Evolutionary conservation across 1,139 yeast genomes (phyloP).

Genomic region (Debaryomyces udenii): DNA sequence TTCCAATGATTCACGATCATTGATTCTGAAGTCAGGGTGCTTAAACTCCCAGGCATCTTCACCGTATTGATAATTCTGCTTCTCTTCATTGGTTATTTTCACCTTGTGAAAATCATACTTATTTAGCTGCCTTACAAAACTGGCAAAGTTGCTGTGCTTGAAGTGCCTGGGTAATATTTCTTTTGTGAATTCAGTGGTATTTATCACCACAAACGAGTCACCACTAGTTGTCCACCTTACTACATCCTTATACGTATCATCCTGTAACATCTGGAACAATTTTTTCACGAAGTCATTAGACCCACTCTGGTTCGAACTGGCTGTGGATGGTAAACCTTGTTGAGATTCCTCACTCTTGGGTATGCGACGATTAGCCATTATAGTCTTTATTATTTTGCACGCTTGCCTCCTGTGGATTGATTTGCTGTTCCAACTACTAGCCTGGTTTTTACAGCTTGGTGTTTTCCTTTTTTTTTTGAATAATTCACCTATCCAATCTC

Average conservation of each 20-base stretch:
- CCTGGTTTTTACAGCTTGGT: too few species aligned
- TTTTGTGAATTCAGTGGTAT: constrained; percentile 87
- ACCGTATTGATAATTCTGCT: constrained; percentile 59
- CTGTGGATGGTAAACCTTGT: constrained; percentile 19
- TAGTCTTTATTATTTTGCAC: too few species aligned
- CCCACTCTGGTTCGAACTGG: constrained; percentile 43
- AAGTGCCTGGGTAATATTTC: constrained; percentile 86
- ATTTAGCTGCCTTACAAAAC: constrained; percentile 91
- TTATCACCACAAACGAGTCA: constrained; percentile 84
- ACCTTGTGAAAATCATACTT: constrained; percentile 98
- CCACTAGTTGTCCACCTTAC: constrained; percentile 86
- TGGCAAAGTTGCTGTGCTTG: constrained; percentile 91
- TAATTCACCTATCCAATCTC: too few species aligned
- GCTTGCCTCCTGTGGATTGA: too few species aligned
- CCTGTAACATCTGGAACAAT: constrained; percentile 81
- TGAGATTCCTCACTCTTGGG: constrained; percentile 13
- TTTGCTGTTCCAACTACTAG: too few species aligned
- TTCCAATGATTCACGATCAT: constrained; percentile 71
- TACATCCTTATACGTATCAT: constrained; percentile 67
- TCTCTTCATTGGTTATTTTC: constrained; percentile 59
- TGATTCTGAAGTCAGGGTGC: constrained; percentile 81
- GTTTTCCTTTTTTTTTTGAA: too few species aligned
- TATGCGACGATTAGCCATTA: constrained; percentile 9
- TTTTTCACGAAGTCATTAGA: constrained; percentile 79
- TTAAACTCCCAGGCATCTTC: constrained; percentile 94